A percentile compares a stretch with the other conserved stretches of the same genome.
Conservation (phyloP, 805 yeast species). For the Metschnikowia sp. region DNA sequence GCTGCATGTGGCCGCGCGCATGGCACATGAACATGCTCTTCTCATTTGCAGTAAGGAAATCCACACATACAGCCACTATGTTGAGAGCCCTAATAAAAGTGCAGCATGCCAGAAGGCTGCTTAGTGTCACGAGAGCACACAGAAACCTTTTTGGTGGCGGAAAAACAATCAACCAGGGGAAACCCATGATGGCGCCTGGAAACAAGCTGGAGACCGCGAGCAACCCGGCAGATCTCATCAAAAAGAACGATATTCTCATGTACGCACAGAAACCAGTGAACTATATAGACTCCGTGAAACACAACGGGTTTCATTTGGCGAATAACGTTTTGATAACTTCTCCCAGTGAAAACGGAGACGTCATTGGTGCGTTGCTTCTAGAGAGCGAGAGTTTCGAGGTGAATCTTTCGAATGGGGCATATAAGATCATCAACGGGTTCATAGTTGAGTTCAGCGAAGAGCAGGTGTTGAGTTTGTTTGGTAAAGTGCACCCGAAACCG, state of each 20-base stretch:
- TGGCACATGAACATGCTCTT: not conserved
- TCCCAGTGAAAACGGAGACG: slow-evolving; percentile 34
- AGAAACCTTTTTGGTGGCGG: slow-evolving; percentile 30
- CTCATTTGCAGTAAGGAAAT: not conserved
- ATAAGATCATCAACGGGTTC: slow-evolving; percentile 45
- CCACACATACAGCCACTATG: not conserved
- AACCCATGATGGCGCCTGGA: slow-evolving; percentile 26
- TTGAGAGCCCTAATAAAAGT: not conserved
- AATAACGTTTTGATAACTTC: slow-evolving; percentile 48
- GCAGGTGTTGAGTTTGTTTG: slow-evolving; percentile 46
- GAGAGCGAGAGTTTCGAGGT: slow-evolving; percentile 63
- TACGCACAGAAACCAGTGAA: slow-evolving; percentile 41
- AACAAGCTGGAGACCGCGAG: slow-evolving; percentile 38
- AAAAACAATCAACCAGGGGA: slow-evolving; percentile 15
- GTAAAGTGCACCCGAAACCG: slow-evolving; percentile 68
- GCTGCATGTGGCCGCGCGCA: not conserved
- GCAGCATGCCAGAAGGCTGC: not conserved
- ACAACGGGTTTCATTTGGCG: slow-evolving; percentile 58
- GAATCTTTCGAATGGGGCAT: slow-evolving; percentile 45
- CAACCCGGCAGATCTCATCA: slow-evolving; percentile 42
- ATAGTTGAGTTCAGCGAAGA: slow-evolving; percentile 48
- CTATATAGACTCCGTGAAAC: slow-evolving; percentile 42
- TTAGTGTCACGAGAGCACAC: slow-evolving; percentile 1
- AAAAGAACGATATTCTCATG: slow-evolving; percentile 42
- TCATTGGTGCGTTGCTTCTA: slow-evolving; percentile 47